phyloP scores from a whole-genome alignment of 1,139 yeast genomes.

The Diutina rugosa region DNA sequence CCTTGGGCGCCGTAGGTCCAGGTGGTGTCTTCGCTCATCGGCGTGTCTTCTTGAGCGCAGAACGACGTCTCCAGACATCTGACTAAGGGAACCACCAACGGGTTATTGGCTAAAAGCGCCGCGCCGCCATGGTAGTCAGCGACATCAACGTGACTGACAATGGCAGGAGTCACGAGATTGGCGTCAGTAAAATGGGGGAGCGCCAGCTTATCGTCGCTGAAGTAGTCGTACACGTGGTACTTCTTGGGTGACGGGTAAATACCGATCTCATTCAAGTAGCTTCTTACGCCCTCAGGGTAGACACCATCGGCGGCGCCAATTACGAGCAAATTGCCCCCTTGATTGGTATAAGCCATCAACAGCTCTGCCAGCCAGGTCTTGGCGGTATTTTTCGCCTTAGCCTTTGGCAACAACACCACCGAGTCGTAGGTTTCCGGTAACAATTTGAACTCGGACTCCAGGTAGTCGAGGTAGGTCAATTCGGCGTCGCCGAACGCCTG shows the following conservation, averaged over 20 bases:
- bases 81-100: constrained; percentile 57
- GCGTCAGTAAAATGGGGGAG: constrained; percentile 15
- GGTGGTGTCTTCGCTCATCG: constrained; percentile 27
- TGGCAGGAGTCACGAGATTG: constrained; percentile 7
- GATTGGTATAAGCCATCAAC: background rate
- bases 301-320: constrained; percentile 29
- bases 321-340: constrained; percentile 64
- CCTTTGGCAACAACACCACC: constrained; percentile 1
- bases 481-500: background rate
- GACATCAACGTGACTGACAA: background rate
- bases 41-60: constrained; percentile 21
- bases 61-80: constrained; percentile 60
- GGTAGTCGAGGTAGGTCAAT: background rate
- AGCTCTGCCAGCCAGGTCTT: background rate
- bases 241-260: constrained; percentile 75
- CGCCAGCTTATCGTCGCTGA: constrained; percentile 13
- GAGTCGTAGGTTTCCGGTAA: background rate
- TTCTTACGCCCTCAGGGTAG: constrained; percentile 57
- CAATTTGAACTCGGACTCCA: background rate
- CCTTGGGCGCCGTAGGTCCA: constrained; percentile 87
- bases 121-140: constrained; percentile 23
- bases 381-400: constrained; percentile 1
- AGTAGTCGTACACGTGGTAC: constrained; percentile 56
- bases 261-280: constrained; percentile 69
- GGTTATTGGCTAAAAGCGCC: constrained; percentile 35